Percentiles rank a stretch among this genome's conserved stretches.
phyloP scores from a whole-genome alignment of 1,139 yeast genomes.

The Cylindricascospora bacillispora region DNA sequence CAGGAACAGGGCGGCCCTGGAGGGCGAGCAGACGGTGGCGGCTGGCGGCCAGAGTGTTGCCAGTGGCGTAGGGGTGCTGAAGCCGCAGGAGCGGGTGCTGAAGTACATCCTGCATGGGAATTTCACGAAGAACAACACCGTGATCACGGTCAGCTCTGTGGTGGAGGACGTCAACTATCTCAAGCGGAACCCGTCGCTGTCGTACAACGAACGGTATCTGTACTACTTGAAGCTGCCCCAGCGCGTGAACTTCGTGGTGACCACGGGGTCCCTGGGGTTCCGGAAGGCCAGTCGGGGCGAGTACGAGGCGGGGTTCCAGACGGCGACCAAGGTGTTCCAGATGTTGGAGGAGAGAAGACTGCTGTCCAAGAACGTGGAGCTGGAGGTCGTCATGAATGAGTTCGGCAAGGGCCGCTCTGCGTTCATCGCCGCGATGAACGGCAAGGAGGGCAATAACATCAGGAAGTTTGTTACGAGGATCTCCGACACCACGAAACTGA shows the following conservation, averaged over 20 bases:
- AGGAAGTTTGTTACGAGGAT: conserved; percentile 55
- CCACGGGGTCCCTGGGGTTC: conserved; percentile 67
- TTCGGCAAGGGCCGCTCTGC: conserved; percentile 89
- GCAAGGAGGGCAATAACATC: conserved; percentile 72
- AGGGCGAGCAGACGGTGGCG: no score
- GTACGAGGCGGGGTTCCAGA: conserved; percentile 90
- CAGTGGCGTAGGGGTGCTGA: no score
- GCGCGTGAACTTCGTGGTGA: conserved; percentile 50
- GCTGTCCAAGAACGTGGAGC: conserved; percentile 34
- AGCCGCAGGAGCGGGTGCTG: no score
- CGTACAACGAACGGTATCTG: conserved; percentile 64
- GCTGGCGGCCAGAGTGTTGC: no score
- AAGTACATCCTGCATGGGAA: conserved; percentile 65
- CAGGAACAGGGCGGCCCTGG: no score
- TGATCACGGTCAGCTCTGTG: conserved; percentile 61
- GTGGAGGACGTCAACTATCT: conserved; percentile 51
- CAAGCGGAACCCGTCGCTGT: conserved; percentile 40
- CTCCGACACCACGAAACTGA: conserved; percentile 67
- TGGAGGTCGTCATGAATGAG: conserved; percentile 66
- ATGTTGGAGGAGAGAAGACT: conserved; percentile 49
- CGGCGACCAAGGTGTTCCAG: conserved; percentile 60
- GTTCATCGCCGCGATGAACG: conserved; percentile 69
- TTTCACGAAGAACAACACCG: conserved; percentile 75
- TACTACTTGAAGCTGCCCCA: conserved; percentile 75
- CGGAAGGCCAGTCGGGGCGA: conserved; percentile 76